Percentiles rank a stretch among this genome's conserved stretches.
These are phyloP conservation scores for Jatropha multifida DNA, from an alignment of 441 rosid genomes.

Conservation along the genomic window DNA sequence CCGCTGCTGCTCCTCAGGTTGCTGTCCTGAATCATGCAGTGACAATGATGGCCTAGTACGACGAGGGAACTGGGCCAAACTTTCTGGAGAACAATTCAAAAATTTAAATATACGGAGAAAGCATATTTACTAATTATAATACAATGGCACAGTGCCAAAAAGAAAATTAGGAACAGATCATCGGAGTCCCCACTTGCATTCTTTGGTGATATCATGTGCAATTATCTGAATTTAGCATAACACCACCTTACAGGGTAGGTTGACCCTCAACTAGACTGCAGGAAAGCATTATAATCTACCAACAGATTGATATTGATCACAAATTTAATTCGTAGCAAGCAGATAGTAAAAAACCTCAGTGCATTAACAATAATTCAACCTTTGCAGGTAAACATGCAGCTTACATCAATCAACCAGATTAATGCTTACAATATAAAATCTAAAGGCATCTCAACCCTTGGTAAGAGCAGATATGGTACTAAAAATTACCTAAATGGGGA, in stretches of 20 bases:
- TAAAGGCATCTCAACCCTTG: background rate
- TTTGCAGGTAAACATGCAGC: background rate
- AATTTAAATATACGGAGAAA: background rate
- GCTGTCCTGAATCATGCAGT: constrained; percentile 51
- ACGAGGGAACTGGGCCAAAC: constrained; percentile 85
- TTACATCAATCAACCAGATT: background rate
- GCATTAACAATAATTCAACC: too few relatives aligned
- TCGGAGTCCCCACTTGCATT: background rate
- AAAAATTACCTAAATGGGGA: background rate
- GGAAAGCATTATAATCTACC: background rate
- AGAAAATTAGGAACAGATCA: background rate
- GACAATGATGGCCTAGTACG: constrained; percentile 52
- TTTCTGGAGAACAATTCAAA: constrained; percentile 42
- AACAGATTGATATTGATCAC: background rate
- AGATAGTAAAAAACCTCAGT: background rate
- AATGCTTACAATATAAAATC: too few relatives aligned
- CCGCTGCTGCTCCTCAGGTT: constrained; percentile 41
- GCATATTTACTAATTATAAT: background rate
- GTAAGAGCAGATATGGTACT: background rate
- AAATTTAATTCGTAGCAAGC: background rate
- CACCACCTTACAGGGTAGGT: background rate
- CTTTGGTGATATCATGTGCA: background rate
- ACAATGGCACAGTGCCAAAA: background rate
- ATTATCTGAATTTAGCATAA: background rate
- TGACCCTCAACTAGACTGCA: background rate